phyloP scores from a whole-genome alignment of 345 rosid species.

The Linum usitatissimum region DNA sequence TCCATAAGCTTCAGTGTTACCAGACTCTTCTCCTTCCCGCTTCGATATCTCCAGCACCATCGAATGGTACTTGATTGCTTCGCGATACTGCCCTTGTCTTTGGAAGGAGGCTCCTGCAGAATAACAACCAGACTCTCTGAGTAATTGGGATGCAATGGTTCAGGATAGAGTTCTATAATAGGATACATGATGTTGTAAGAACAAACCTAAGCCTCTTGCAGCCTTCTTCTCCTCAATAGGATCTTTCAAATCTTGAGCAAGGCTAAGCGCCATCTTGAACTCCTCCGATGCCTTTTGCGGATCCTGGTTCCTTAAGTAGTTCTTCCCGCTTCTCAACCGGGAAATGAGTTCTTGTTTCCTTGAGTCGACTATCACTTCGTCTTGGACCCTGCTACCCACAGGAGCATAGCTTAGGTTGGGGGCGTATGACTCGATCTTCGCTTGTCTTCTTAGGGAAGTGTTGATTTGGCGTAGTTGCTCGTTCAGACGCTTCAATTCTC shows the following conservation, averaged over 20 bases:
- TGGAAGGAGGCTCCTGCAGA: slow-evolving; percentile 70
- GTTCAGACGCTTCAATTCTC: slow-evolving; percentile 47
- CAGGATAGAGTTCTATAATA: background rate
- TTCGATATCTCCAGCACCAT: slow-evolving; percentile 70
- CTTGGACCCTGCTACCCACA: slow-evolving; percentile 51
- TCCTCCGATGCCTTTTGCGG: slow-evolving; percentile 63
- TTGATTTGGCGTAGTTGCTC: slow-evolving; percentile 92
- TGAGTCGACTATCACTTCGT: slow-evolving; percentile 72
- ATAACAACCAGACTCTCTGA: background rate
- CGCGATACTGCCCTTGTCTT: slow-evolving; percentile 71
- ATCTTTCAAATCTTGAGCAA: slow-evolving; percentile 61
- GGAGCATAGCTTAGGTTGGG: slow-evolving; percentile 89
- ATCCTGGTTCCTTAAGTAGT: slow-evolving; percentile 70
- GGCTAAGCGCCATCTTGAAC: slow-evolving; percentile 67
- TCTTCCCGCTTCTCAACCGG: slow-evolving; percentile 70
- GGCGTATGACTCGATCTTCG: slow-evolving; percentile 88
- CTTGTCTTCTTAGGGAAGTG: slow-evolving; percentile 84
- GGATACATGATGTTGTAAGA: background rate
- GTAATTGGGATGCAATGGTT: too few species aligned
- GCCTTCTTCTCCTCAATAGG: slow-evolving; percentile 84
- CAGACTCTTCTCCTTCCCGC: slow-evolving; percentile 69
- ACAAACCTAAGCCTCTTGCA: slow-evolving; percentile 77
- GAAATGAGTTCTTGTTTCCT: slow-evolving; percentile 66
- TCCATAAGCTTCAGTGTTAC: slow-evolving; percentile 87
- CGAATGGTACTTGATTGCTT: slow-evolving; percentile 68